A percentile compares a stretch with the other conserved stretches of the same genome.
Conservation (phyloP, 768 basidiomycete genomes). For the Pleurotus cornucopiae region DNA sequence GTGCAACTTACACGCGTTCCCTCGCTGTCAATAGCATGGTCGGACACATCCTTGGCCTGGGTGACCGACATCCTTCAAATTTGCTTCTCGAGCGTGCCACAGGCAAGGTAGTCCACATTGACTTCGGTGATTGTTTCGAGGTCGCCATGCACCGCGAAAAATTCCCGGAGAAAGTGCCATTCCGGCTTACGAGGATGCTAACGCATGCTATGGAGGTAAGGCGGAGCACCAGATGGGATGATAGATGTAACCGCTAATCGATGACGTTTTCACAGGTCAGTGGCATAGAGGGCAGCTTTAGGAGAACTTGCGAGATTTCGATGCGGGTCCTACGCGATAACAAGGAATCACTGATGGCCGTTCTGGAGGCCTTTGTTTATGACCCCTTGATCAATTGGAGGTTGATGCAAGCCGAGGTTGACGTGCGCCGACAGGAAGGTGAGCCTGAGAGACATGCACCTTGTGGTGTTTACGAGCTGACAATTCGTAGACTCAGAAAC, state of each 20-base stretch:
- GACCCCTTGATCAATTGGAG: slow-evolving; percentile 98
- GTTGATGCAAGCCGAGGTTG: slow-evolving; percentile 80
- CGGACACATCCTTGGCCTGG: slow-evolving; percentile 93
- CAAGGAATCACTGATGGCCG: slow-evolving; percentile 98
- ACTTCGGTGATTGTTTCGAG: slow-evolving; percentile 98
- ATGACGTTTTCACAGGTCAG: slow-evolving; percentile 59
- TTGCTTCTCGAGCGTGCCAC: slow-evolving; percentile 85
- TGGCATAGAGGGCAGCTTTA: slow-evolving; percentile 96
- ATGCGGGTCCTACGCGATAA: slow-evolving; percentile 96
- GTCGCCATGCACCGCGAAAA: slow-evolving; percentile 98
- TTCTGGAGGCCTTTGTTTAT: slow-evolving; percentile 97
- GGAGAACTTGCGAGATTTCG: slow-evolving; percentile 93
- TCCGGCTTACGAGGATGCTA: slow-evolving; percentile 96
- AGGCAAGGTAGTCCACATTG: slow-evolving; percentile 95
- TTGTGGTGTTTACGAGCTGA: slow-evolving; percentile 3
- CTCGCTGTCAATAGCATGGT: slow-evolving; percentile 98
- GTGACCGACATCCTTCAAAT: slow-evolving; percentile 98
- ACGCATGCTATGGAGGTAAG: slow-evolving; percentile 98
- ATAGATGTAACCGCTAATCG: not conserved
- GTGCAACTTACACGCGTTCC: slow-evolving; percentile 93
- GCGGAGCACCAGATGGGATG: not conserved
- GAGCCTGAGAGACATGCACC: slow-evolving; percentile 10
- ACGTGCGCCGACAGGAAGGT: slow-evolving; percentile 69
- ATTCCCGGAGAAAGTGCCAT: slow-evolving; percentile 98
- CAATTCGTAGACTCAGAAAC: slow-evolving; percentile 32